phyloP scores from a whole-genome alignment of 805 yeast genomes.

The Saturnispora dispora region DNA sequence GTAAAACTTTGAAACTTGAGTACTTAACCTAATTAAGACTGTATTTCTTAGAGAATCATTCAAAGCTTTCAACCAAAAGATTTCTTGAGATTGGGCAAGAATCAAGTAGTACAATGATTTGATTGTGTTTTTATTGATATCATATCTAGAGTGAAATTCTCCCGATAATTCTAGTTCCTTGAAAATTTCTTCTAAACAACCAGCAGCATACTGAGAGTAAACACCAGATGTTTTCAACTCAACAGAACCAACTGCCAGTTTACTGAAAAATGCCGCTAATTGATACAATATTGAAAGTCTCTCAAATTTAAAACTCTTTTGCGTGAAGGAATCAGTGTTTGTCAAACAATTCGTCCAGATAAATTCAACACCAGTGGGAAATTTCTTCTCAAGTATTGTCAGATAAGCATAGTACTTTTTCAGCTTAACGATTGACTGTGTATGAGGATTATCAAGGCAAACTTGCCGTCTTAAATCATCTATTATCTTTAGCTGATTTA shows the following conservation, averaged over 20 bases:
- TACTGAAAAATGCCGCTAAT: slow-evolving; percentile 55
- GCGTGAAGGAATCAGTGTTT: neutral
- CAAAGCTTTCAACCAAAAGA: slow-evolving; percentile 69
- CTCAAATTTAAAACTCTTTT: slow-evolving; percentile 48
- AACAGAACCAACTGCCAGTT: slow-evolving; percentile 40
- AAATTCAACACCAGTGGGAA: slow-evolving; percentile 55
- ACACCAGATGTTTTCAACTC: slow-evolving; percentile 50
- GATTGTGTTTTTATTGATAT: slow-evolving; percentile 43
- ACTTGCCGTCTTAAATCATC: slow-evolving; percentile 32
- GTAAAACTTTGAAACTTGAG: slow-evolving; percentile 54
- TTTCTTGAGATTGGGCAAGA: slow-evolving; percentile 84
- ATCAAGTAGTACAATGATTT: slow-evolving; percentile 42
- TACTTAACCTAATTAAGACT: slow-evolving; percentile 53
- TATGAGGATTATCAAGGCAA: neutral
- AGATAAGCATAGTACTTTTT: slow-evolving; percentile 39
- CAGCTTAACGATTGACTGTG: slow-evolving; percentile 10
- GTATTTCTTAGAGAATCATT: slow-evolving; percentile 44
- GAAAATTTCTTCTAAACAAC: slow-evolving; percentile 37
- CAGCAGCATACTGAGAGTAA: slow-evolving; percentile 65
- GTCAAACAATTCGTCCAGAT: slow-evolving; percentile 54
- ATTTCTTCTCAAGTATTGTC: slow-evolving; percentile 38
- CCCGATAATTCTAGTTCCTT: slow-evolving; percentile 10
- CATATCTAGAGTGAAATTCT: slow-evolving; percentile 28
- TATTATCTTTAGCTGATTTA: slow-evolving; percentile 30
- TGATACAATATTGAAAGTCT: slow-evolving; percentile 56